Evolutionary conservation across 768 basidiomycete species (phyloP).

Genomic region (Coprinellus micaceus): DNA sequence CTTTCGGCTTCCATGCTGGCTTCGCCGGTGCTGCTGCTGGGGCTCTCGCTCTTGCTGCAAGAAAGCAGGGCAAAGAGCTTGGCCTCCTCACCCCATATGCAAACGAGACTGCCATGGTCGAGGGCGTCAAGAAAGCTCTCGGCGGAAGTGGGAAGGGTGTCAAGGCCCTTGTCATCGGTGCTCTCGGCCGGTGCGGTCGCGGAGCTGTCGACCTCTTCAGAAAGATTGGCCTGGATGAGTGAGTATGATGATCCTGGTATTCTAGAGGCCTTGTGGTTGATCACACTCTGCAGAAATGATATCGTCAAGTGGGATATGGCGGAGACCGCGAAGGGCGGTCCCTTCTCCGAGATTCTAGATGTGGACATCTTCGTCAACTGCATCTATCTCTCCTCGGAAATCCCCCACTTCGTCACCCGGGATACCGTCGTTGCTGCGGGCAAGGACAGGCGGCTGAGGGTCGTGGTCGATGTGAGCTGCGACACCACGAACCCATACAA

Average conservation of each 20-base stretch:
- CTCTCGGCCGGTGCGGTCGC: slow-evolving; percentile 89
- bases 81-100: slow-evolving; percentile 74
- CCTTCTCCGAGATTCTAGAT: slow-evolving; percentile 91
- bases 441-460: slow-evolving; percentile 57
- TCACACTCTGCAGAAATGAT: slow-evolving; percentile 57
- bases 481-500: slow-evolving; percentile 99
- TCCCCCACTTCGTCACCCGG: slow-evolving; percentile 77
- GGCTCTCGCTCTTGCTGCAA: slow-evolving; percentile 73
- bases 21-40: slow-evolving; percentile 97
- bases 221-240: slow-evolving; percentile 96
- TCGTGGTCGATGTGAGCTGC: slow-evolving; percentile 97
- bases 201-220: slow-evolving; percentile 94
- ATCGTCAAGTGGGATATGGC: slow-evolving; percentile 97
- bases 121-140: slow-evolving; percentile 60
- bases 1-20: slow-evolving; percentile 97
- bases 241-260: slow-evolving; percentile 30
- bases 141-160: slow-evolving; percentile 68
- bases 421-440: slow-evolving; percentile 75
- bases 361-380: slow-evolving; percentile 99
- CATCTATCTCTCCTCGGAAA: slow-evolving; percentile 88
- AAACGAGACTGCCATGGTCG: slow-evolving; percentile 84
- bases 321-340: slow-evolving; percentile 96
- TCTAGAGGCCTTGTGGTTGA: slow-evolving; percentile 6
- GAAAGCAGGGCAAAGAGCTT: slow-evolving; percentile 55
- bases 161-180: slow-evolving; percentile 92